Conservation (phyloP, 441 rosid species). For the Euphorbia celastroides region DNA sequence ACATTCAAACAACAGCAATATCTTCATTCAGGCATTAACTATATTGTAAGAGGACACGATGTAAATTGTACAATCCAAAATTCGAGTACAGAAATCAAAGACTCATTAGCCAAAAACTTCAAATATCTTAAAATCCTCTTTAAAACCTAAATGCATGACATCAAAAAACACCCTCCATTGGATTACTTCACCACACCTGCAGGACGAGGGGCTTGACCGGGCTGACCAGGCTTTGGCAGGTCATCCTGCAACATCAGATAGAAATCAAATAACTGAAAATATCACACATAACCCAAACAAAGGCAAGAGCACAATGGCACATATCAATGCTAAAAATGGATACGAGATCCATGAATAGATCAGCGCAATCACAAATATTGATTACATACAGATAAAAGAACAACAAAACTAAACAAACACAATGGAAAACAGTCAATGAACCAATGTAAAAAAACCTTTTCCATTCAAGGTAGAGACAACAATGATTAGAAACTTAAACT, state of each 20-base stretch:
- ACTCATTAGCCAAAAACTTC: neutral
- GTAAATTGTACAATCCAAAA: neutral
- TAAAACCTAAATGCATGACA: neutral
- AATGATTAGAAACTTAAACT: too few relatives aligned
- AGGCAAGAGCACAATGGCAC: neutral
- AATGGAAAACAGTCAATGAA: too few relatives aligned
- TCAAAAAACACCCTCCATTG: neutral
- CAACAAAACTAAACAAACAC: neutral
- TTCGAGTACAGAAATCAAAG: neutral
- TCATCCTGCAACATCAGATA: conserved; percentile 35
- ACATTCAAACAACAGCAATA: too few relatives aligned
- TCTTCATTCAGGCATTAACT: too few relatives aligned
- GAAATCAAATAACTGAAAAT: neutral
- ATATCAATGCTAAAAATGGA: neutral
- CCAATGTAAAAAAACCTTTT: too few relatives aligned
- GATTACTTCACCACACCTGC: conserved; percentile 30
- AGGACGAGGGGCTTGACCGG: conserved; percentile 43
- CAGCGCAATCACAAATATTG: neutral
- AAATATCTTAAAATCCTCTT: neutral
- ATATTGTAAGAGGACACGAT: too few relatives aligned
- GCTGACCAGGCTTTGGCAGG: conserved; percentile 43
- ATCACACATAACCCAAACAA: too few relatives aligned
- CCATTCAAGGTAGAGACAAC: too few relatives aligned
- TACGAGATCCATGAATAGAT: neutral
- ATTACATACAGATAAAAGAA: neutral